Evolutionary conservation across 345 rosid genomes (phyloP), one percentile per base, ranked within the genome.

Genomic region (Lagerstroemia speciosa): DNA sequence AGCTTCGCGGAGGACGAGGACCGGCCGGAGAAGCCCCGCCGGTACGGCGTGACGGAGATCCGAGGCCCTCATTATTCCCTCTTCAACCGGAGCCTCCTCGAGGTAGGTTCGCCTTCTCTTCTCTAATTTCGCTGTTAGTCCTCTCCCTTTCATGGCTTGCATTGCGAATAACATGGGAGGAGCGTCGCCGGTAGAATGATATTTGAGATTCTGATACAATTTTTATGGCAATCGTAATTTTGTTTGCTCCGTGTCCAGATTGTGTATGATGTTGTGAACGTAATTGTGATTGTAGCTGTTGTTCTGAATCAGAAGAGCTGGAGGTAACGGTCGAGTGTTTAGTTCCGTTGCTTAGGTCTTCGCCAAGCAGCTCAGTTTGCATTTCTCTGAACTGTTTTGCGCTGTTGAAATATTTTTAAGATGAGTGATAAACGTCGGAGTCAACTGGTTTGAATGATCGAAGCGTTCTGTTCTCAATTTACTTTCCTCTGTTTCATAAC

Each of bases 1-100:
- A 85, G 67, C 74, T 89, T 91, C 83, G 81, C 82, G 37, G 91
- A 84, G 69, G 85, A 91, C 71, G 96, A 86, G 63, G 97, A 94
- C 76, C 86, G 97, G 7, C 95, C 93, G 2, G 96, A 94, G 77
- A 94, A 94, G 77, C 97, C 97, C 45, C 93, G 95, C 61, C 81
- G 87, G 62, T 81, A 73, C 74, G 99, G 97, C 50, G 90, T 94
- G n/a, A 88, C 97, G 31, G 97, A 94, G 83, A 86, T 94, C 81
- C 79, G 91, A 32, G 88, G 88, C 46, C 97, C 98, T 45, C 88
- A 86, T 48, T 83, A 86, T 79, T 80, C 74, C 65, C 72, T 86
- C 74, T 79, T 85, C 53, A 84, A 76, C 81, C 90, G 82, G 16
- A 84, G 81, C 79, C 74, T 84, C 64, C 89, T 94, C 63, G 90